Evolutionary conservation across 352 stramenopile species (phyloP).

Genomic region (Thraustochytrium striatum): DNA sequence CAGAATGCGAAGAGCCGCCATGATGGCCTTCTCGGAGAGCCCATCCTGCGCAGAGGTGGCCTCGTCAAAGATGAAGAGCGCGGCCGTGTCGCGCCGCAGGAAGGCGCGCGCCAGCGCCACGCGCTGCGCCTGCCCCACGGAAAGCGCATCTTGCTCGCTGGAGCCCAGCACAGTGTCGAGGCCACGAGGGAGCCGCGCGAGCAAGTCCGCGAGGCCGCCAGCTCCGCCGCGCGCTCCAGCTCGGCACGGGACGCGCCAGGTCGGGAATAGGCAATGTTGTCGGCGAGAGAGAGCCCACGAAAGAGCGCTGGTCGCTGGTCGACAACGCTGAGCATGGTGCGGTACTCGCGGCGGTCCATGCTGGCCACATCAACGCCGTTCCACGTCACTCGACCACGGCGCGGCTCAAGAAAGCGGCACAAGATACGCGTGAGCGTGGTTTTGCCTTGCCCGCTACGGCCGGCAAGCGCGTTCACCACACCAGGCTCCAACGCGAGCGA

Average conservation of each 20-base stretch:
- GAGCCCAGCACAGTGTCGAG: not conserved
- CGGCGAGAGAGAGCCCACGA: constrained; percentile 64
- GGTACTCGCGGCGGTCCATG: constrained; percentile 67
- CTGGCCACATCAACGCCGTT: constrained; percentile 68
- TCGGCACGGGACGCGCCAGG: not conserved
- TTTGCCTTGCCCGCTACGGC: constrained; percentile 74
- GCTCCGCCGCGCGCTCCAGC: not conserved
- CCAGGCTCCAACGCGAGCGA: constrained; percentile 68
- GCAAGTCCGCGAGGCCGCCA: constrained; percentile 5
- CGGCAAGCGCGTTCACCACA: constrained; percentile 75
- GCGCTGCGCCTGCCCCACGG: constrained; percentile 27
- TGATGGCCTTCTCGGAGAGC: constrained; percentile 5
- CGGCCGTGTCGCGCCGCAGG: not conserved
- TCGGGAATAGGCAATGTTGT: constrained; percentile 76
- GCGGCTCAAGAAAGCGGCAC: constrained; percentile 68
- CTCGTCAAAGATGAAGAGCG: constrained; percentile 34
- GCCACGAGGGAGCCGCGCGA: not conserved
- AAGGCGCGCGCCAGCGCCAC: constrained; percentile 35
- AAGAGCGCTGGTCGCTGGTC: constrained; percentile 75
- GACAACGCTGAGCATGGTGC: constrained; percentile 76
- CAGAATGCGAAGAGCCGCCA: not conserved
- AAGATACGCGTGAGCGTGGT: constrained; percentile 72
- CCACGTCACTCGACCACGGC: constrained; percentile 62
- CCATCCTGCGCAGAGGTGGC: not conserved
- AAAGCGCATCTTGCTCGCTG: not conserved